Base-by-base conservation (phyloP, 805 yeast species). In the Candida tibetensis region DNA sequence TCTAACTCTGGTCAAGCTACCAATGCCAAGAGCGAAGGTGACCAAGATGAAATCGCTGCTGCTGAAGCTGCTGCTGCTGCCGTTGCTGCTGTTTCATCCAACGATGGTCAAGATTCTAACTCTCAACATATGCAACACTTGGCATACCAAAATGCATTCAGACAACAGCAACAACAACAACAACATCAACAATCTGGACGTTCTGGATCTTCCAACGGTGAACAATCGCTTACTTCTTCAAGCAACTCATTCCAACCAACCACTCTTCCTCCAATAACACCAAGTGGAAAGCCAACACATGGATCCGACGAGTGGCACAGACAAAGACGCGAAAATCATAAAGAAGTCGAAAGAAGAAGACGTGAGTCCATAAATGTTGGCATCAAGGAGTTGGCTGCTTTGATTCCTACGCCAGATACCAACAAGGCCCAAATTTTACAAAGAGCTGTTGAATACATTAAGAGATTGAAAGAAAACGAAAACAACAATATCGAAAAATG, bases 311-410 rank as follows among this genome's bases (percentile, higher is more conserved):
- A 85, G 58, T 85, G 93, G 91, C 88, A 83, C 56, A 74, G 74
- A 44, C 79, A 80, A 57, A 80, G 96, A 53, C 82, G 85, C 53
- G 86, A 86, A 52, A 90, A 88, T 62, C 99, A 93, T 69, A 90
- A 89, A 64, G 96, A 90, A 64, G 97, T 90, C 16, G 97, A 90
- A 66, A 76, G 95, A 57, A 79, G 96, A 51, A 78, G 97, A 62
- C 78, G 97, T 55, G 95, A 89, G 58, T 77, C 81, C 32, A 90
- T 90, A 57, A 90, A 88, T 63, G 68, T 73, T 29, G 96, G 96
- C n/a, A 88, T 90, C 55, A 80, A 79, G 52, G 86, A 81, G 50
- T 71, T 90, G 50, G 84, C 90, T 22, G 77, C 77, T 17, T 60
- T 90, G 42, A 77, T 90, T 39, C 96, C 96, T 13, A 79, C 86